A percentile compares a stretch with the other conserved stretches of the same genome.
Conservation (phyloP, 805 yeast species). For the Saccharomycopsis amapae region DNA sequence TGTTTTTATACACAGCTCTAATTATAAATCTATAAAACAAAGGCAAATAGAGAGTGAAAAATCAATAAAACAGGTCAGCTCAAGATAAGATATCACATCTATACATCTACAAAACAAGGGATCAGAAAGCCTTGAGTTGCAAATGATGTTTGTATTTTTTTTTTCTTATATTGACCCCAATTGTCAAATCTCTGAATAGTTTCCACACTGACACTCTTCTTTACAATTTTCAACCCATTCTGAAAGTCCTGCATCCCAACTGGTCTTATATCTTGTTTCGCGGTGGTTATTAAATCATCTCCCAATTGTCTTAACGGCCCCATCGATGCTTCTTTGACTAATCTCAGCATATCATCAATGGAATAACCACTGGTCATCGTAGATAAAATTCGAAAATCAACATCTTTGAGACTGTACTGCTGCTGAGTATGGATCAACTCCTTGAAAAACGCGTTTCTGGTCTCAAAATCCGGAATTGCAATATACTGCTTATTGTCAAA, state of each 20-base stretch:
- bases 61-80: too few species aligned
- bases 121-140: too few species aligned
- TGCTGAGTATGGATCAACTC: constrained; percentile 42
- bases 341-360: constrained; percentile 89
- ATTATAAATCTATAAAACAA: too few species aligned
- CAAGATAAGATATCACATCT: too few species aligned
- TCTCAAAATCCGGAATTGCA: constrained; percentile 85
- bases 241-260: constrained; percentile 66
- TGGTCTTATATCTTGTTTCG: constrained; percentile 73
- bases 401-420: constrained; percentile 47
- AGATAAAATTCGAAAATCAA: constrained; percentile 55
- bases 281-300: constrained; percentile 48
- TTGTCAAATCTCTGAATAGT: constrained; percentile 75
- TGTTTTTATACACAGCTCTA: too few species aligned
- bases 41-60: too few species aligned
- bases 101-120: too few species aligned
- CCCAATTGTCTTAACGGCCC: constrained; percentile 90
- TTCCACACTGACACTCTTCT: constrained; percentile 83
- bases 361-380: constrained; percentile 73
- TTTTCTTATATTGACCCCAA: too few species aligned
- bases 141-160: too few species aligned
- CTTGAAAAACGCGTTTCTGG: constrained; percentile 63
- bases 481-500: constrained; percentile 89
- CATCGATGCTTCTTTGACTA: constrained; percentile 97
- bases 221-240: constrained; percentile 65